phyloP scores from a whole-genome alignment of 2,329 filamentous ascomycete genomes.

The Hymenoscyphus fraxineus region DNA sequence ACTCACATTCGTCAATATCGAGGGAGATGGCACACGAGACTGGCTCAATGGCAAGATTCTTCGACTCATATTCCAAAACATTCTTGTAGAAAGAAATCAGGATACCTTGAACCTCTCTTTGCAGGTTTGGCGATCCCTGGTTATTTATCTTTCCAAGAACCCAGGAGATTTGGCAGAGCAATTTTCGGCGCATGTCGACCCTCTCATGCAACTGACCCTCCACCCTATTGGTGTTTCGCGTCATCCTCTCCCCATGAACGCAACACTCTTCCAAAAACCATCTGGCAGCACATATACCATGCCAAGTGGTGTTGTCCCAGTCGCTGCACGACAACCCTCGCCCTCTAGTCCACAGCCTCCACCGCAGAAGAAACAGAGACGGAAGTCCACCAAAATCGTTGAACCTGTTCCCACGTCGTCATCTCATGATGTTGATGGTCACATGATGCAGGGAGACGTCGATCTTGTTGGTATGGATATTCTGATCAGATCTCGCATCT shows the following conservation, averaged over 20 bases:
- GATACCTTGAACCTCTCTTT: constrained; percentile 78
- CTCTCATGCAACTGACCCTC: constrained; percentile 79
- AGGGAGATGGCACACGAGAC: constrained; percentile 72
- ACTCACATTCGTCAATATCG: constrained; percentile 86
- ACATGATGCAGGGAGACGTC: constrained; percentile 96
- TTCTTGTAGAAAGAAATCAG: constrained; percentile 87
- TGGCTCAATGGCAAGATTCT: constrained; percentile 92
- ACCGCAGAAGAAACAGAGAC: constrained; percentile 68
- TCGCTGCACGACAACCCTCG: constrained; percentile 39
- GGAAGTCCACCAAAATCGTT: constrained; percentile 80
- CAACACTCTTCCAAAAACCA: constrained; percentile 83
- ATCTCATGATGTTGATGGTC: constrained; percentile 94
- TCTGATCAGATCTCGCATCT: constrained; percentile 84
- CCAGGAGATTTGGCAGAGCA: constrained; percentile 65
- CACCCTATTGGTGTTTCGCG: constrained; percentile 90
- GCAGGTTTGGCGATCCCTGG: constrained; percentile 79
- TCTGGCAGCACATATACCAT: constrained; percentile 79
- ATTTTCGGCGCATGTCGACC: constrained; percentile 69
- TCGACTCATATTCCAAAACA: constrained; percentile 88
- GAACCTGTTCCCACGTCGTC: constrained; percentile 59
- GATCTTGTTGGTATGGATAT: constrained; percentile 89
- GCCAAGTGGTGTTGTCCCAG: constrained; percentile 42
- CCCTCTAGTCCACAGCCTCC: constrained; percentile 52
- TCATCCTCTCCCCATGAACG: constrained; percentile 89
- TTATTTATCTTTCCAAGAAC: constrained; percentile 62